phyloP scores from a whole-genome alignment of 176 grass and related monocot genomes.

The Juncus inflexus region DNA sequence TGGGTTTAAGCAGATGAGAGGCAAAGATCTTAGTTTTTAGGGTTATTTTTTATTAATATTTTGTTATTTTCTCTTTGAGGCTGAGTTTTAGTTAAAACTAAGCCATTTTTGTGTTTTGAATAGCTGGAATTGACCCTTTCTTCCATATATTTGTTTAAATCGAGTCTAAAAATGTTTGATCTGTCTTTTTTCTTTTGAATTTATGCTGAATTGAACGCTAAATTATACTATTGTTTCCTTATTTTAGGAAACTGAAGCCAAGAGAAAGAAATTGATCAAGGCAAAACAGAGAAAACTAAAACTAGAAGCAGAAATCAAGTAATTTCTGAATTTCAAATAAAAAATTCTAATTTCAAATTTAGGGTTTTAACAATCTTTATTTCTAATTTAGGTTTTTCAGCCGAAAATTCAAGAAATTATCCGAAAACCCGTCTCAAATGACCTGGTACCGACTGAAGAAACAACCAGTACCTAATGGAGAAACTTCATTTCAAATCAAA shows the following conservation, averaged over 20 bases:
- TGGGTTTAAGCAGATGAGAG: neutral
- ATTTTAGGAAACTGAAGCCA: conserved; percentile 27
- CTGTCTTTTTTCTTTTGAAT: neutral
- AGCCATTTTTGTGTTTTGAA: too few relatives aligned
- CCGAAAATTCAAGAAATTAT: conserved; percentile 35
- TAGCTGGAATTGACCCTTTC: neutral
- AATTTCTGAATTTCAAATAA: conserved; percentile 3
- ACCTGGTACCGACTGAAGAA: conserved; percentile 27
- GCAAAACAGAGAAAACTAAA: conserved; percentile 36
- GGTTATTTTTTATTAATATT: neutral
- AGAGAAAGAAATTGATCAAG: conserved; percentile 15
- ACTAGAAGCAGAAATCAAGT: conserved; percentile 36
- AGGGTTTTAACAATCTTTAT: neutral
- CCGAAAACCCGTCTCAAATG: conserved; percentile 26
- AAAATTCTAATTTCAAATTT: conserved; percentile 2
- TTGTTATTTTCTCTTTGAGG: conserved; percentile 1
- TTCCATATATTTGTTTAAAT: neutral
- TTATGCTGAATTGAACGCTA: neutral
- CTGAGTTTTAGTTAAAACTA: neutral
- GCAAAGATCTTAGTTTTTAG: conserved; percentile 2
- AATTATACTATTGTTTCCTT: neutral
- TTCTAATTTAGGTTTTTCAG: conserved; percentile 36
- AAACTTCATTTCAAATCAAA: conserved; percentile 4
- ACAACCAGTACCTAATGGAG: conserved; percentile 7
- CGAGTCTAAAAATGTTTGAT: neutral